Base-by-base conservation (phyloP, 495 filamentous ascomycete genomes). In the Parathielavia hyrcaniae region DNA sequence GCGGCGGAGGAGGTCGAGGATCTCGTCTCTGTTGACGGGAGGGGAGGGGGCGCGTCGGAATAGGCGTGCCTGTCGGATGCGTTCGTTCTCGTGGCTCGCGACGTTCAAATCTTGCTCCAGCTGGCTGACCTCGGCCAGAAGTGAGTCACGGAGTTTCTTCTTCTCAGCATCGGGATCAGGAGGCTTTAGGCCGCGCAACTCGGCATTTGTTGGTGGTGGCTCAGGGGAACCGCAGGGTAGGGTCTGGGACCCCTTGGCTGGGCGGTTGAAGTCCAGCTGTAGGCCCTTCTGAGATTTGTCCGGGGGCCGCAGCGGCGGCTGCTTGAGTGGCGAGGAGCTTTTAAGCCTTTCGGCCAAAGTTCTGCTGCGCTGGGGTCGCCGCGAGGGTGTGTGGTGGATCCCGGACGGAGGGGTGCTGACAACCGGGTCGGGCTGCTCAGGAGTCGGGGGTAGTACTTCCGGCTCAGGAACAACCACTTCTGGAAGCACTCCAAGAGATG, bases 401-500 rank as follows among this genome's bases (percentile, higher is more conserved):
- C 81, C 80, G 12, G 65, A 62, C 1, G 79, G 78, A 20, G 79
- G 79, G 1, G 75, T 78, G 56, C 72, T 77, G 30, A 78, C 67
- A 5, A 76, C 68, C 6, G 79, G 78, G 61, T 82, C 79, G 14
- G 69, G 80, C 55, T 85, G 79, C 34, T 81, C 83, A 19, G 86
- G 86, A 5, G 86, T 89, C 11, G 85, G 85, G 10, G 86, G 87
- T 22, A 90, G 73, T n/a, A n/a, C n/a, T 38, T 87, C 84, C 10
- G 85, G 86, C 61, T 90, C 86, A 17, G 73, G 69, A 0, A 63
- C 59, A 5, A 54, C 46, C 6, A 65, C 45, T 8, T 69, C 60
- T 12, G 75, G 73, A 23, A 73, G 55, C 13, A 71, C 75, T 0
- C 73, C 74, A 44, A 73, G 66, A 9, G 75, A 70, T 22, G 69